Conservation (phyloP, 257 asterid genomes). For the Verbascum thapsus region DNA sequence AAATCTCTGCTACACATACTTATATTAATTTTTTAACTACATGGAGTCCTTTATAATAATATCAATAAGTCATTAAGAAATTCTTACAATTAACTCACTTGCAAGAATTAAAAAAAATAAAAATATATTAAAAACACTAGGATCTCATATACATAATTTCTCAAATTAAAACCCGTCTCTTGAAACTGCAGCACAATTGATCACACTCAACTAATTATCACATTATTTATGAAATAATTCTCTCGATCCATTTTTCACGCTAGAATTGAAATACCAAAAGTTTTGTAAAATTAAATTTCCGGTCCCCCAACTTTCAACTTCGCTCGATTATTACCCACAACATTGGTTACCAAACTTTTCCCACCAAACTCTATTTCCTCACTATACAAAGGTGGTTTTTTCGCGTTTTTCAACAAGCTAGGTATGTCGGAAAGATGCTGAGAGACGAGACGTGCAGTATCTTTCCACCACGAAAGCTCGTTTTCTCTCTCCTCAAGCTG, state of each 20-base stretch:
- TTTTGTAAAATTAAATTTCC: neutral
- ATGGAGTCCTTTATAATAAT: no score
- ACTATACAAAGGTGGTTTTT: conserved; percentile 13
- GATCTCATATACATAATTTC: neutral
- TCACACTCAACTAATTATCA: conserved; percentile 2
- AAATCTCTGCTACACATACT: no score
- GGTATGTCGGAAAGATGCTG: conserved; percentile 41
- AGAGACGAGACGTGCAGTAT: conserved; percentile 49
- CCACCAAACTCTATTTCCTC: conserved; percentile 20
- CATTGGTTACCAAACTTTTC: conserved; percentile 23
- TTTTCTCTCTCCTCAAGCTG: conserved; percentile 50
- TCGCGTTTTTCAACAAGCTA: conserved; percentile 24
- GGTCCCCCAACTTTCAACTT: conserved; percentile 1
- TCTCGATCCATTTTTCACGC: no score
- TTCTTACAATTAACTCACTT: no score
- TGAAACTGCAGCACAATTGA: neutral
- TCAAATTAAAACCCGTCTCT: neutral
- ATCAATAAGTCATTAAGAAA: no score
- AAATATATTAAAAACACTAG: no score
- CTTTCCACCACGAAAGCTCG: conserved; percentile 71
- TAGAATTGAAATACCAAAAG: neutral
- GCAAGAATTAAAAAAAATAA: no score
- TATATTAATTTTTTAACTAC: no score
- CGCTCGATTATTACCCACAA: neutral
- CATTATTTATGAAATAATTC: no score